phyloP scores from a whole-genome alignment of 805 yeast species.

The Saitoella complicata region DNA sequence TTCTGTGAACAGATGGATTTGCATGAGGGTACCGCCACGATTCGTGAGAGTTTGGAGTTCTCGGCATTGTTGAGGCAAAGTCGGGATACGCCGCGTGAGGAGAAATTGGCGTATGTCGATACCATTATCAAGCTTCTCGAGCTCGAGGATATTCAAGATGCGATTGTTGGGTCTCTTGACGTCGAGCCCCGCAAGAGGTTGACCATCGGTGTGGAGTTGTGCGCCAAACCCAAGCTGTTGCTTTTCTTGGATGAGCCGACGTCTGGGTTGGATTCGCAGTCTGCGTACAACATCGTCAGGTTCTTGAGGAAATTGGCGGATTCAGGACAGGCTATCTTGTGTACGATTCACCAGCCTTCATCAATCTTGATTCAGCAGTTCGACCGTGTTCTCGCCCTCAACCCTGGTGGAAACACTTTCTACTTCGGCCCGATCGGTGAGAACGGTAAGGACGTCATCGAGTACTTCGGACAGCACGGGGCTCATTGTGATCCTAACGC shows the following conservation, averaged over 20 bases:
- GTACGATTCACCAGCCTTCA: conserved; percentile 75
- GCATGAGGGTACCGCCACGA: conserved; percentile 54
- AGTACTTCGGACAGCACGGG: conserved; percentile 60
- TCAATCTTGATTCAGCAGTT: conserved; percentile 61
- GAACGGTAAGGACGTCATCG: conserved; percentile 38
- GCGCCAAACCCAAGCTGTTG: conserved; percentile 47
- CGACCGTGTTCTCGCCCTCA: conserved; percentile 55
- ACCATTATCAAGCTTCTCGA: conserved; percentile 49
- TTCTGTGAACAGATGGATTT: conserved; percentile 70
- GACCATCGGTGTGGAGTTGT: conserved; percentile 57
- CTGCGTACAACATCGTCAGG: conserved; percentile 50
- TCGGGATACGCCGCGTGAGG: conserved; percentile 33
- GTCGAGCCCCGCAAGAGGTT: conserved; percentile 53
- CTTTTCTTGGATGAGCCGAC: conserved; percentile 54
- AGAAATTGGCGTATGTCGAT: conserved; percentile 53
- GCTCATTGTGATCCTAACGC: conserved; percentile 42
- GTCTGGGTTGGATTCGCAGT: conserved; percentile 54
- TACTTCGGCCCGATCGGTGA: conserved; percentile 60
- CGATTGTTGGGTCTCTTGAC: conserved; percentile 62
- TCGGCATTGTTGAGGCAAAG: conserved; percentile 64
- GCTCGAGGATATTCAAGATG: conserved; percentile 56
- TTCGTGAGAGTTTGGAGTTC: conserved; percentile 56
- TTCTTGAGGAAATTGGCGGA: conserved; percentile 43
- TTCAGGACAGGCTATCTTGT: conserved; percentile 47
- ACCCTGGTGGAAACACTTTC: conserved; percentile 54